phyloP scores from a whole-genome alignment of 805 yeast species.

The Metschnikowia lochheadii region DNA sequence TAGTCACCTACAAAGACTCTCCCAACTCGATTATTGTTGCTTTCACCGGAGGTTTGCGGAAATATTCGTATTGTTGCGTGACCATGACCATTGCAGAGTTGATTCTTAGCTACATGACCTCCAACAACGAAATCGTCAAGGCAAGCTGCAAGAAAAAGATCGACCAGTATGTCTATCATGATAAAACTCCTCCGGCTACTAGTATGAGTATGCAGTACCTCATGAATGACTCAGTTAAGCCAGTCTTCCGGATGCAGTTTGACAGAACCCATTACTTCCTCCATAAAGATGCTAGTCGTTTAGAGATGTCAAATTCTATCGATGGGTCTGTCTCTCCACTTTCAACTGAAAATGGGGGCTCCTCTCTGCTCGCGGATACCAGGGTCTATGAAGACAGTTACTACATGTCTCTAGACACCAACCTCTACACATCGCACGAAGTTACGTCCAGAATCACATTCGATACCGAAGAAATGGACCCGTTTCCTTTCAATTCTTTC shows the following conservation, averaged over 20 bases:
- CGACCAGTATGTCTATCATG: constrained; percentile 20
- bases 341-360: constrained; percentile 3
- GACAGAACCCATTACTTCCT: constrained; percentile 30
- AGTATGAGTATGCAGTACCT: constrained; percentile 29
- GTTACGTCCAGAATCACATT: constrained; percentile 16
- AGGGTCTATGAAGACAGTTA: constrained; percentile 29
- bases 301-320: constrained; percentile 5
- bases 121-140: not conserved
- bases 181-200: constrained; percentile 20
- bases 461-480: constrained; percentile 19
- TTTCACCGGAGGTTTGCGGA: constrained; percentile 39
- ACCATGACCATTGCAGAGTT: constrained; percentile 24
- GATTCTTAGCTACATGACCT: constrained; percentile 8
- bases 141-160: constrained; percentile 15
- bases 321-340: constrained; percentile 9
- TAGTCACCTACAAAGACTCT: constrained; percentile 26
- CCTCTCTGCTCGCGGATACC: constrained; percentile 11
- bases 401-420: constrained; percentile 29
- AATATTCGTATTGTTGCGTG: constrained; percentile 35
- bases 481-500: constrained; percentile 34
- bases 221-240: constrained; percentile 23
- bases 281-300: constrained; percentile 20
- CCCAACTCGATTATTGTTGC: constrained; percentile 30
- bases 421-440: constrained; percentile 30
- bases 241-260: constrained; percentile 27